Conservation (phyloP, 2,329 filamentous ascomycete species). For the Elsinoe ampelina region DNA sequence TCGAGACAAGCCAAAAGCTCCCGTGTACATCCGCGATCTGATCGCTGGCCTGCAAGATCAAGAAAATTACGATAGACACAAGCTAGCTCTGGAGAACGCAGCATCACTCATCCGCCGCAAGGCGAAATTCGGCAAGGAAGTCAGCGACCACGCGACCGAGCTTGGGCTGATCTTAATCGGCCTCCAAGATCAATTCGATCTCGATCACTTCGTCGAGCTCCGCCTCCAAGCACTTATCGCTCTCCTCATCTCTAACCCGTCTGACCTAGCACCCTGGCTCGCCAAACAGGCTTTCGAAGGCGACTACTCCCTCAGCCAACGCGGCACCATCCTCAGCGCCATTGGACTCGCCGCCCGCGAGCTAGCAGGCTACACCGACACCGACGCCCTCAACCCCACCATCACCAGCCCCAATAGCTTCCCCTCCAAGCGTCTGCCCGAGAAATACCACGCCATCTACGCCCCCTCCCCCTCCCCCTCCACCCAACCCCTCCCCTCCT, state of each 20-base stretch:
- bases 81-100: constrained; percentile 67
- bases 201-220: constrained; percentile 66
- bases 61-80: constrained; percentile 77
- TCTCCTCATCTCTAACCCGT: constrained; percentile 64
- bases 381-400: constrained; percentile 38
- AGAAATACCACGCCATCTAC: constrained; percentile 65
- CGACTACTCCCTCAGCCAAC: constrained; percentile 80
- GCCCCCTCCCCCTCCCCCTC: constrained; percentile 30
- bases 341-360: constrained; percentile 77
- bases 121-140: constrained; percentile 76
- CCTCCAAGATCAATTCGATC: constrained; percentile 75
- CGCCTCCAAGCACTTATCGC: constrained; percentile 75
- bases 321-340: constrained; percentile 70
- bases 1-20: constrained; percentile 70
- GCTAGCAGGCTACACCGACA: constrained; percentile 63
- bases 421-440: constrained; percentile 70
- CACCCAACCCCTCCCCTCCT: constrained; percentile 7
- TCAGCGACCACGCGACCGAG: constrained; percentile 74
- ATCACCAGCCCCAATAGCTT: constrained; percentile 41
- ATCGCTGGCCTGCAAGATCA: constrained; percentile 68
- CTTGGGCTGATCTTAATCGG: constrained; percentile 68
- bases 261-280: constrained; percentile 74
- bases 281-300: constrained; percentile 79
- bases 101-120: constrained; percentile 79
- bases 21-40: constrained; percentile 85